A percentile compares a stretch with the other conserved stretches of the same genome.
Conservation (phyloP, 2,329 filamentous ascomycete species). For the Verticillium longisporum region DNA sequence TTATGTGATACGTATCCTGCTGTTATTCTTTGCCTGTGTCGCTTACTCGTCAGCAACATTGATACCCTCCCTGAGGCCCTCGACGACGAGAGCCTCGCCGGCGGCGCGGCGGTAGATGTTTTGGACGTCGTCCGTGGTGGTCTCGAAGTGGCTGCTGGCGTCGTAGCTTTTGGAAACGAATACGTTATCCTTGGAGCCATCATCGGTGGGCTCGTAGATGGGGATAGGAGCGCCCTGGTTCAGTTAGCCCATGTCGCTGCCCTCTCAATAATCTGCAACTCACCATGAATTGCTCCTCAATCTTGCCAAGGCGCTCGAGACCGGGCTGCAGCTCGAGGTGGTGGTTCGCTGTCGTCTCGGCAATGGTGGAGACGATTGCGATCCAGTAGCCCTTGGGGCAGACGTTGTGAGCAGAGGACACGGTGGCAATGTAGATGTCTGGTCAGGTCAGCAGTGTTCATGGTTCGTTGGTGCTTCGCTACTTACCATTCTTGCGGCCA, state of each 20-base stretch:
- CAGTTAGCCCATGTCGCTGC: neutral
- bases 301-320: slow-evolving; percentile 83
- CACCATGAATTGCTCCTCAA: slow-evolving; percentile 96
- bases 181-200: slow-evolving; percentile 80
- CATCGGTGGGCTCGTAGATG: slow-evolving; percentile 82
- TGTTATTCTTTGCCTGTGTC: neutral
- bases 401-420: slow-evolving; percentile 94
- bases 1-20: neutral
- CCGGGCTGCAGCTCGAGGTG: slow-evolving; percentile 91
- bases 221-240: slow-evolving; percentile 72
- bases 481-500: slow-evolving; percentile 85
- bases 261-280: slow-evolving; percentile 11
- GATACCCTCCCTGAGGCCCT: slow-evolving; percentile 75
- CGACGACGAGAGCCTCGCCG: slow-evolving; percentile 80
- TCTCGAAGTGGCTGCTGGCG: slow-evolving; percentile 96
- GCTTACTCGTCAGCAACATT: slow-evolving; percentile 62
- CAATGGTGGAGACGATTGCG: slow-evolving; percentile 95
- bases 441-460: slow-evolving; percentile 8
- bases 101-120: slow-evolving; percentile 83
- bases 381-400: slow-evolving; percentile 99
- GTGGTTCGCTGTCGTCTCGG: slow-evolving; percentile 86
- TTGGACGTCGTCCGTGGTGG: slow-evolving; percentile 80
- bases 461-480: neutral
- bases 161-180: slow-evolving; percentile 99
- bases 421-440: slow-evolving; percentile 97